Conservation (phyloP, 129 eudicot genomes). For the Chrysanthemum seticuspe region DNA sequence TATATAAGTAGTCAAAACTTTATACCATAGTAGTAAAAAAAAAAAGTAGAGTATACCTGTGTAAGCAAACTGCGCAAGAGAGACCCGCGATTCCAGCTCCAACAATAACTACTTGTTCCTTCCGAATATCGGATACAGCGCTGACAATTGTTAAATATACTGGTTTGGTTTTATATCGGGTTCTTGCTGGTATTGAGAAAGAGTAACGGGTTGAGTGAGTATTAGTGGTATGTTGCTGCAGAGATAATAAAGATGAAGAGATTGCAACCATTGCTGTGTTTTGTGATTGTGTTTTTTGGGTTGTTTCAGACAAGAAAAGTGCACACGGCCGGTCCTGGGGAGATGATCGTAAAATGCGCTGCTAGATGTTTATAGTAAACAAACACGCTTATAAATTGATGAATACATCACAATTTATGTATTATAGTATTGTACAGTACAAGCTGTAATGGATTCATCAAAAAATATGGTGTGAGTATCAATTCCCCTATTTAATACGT, state of each 20-base stretch:
- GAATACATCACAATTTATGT: too few relatives aligned
- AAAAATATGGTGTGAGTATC: too few relatives aligned
- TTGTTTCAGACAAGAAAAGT: conserved; percentile 6
- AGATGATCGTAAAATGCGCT: too few relatives aligned
- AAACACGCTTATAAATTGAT: too few relatives aligned
- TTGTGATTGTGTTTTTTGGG: neutral
- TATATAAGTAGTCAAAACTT: neutral
- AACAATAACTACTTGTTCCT: conserved; percentile 72
- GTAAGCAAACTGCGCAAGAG: conserved; percentile 80
- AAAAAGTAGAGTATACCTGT: conserved; percentile 40
- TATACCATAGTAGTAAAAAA: neutral
- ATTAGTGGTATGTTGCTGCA: conserved; percentile 1
- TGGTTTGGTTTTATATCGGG: conserved; percentile 11
- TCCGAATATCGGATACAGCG: conserved; percentile 26
- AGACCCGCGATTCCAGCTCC: conserved; percentile 97
- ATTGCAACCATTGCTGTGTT: conserved; percentile 18
- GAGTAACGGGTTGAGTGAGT: neutral
- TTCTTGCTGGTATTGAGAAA: conserved; percentile 19
- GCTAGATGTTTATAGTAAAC: too few relatives aligned
- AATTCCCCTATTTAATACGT: too few relatives aligned
- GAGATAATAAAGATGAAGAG: conserved; percentile 23
- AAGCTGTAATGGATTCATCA: too few relatives aligned
- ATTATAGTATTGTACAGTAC: too few relatives aligned
- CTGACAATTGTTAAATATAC: conserved; percentile 21
- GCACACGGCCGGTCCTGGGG: neutral